Conservation (phyloP, 495 filamentous ascomycete species). For the Xylaria sp. region DNA sequence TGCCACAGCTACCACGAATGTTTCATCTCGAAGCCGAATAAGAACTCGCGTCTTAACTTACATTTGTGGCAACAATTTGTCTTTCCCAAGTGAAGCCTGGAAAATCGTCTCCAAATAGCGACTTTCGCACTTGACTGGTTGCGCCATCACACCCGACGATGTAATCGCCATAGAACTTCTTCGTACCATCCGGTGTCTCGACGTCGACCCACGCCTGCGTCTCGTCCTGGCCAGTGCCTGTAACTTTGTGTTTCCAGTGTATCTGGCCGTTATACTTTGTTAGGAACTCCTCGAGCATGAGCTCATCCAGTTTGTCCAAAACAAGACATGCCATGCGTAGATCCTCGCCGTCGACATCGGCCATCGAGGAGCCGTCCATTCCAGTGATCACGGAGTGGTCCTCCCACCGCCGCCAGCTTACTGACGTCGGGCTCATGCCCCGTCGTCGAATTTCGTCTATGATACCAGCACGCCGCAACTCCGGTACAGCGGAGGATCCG, state of each 20-base stretch:
- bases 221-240: slow-evolving; percentile 57
- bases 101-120: slow-evolving; percentile 65
- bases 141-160: slow-evolving; percentile 67
- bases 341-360: slow-evolving; percentile 44
- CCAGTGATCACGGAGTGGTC: slow-evolving; percentile 43
- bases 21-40: background rate
- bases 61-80: slow-evolving; percentile 70
- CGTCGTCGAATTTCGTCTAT: slow-evolving; percentile 57
- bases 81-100: slow-evolving; percentile 65
- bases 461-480: slow-evolving; percentile 62
- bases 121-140: slow-evolving; percentile 59
- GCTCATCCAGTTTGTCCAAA: slow-evolving; percentile 46
- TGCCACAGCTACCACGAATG: background rate
- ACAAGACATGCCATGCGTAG: slow-evolving; percentile 47
- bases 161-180: slow-evolving; percentile 60
- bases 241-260: slow-evolving; percentile 57
- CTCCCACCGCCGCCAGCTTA: slow-evolving; percentile 59
- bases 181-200: slow-evolving; percentile 50
- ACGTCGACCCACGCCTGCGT: slow-evolving; percentile 57
- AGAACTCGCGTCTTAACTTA: slow-evolving; percentile 32
- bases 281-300: slow-evolving; percentile 57
- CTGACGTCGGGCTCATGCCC: slow-evolving; percentile 57
- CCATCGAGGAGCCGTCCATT: slow-evolving; percentile 39
- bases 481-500: slow-evolving; percentile 58
- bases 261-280: slow-evolving; percentile 51